Base-by-base conservation (phyloP, 75 land plant species). In the Chamaecyparis obtusa region DNA sequence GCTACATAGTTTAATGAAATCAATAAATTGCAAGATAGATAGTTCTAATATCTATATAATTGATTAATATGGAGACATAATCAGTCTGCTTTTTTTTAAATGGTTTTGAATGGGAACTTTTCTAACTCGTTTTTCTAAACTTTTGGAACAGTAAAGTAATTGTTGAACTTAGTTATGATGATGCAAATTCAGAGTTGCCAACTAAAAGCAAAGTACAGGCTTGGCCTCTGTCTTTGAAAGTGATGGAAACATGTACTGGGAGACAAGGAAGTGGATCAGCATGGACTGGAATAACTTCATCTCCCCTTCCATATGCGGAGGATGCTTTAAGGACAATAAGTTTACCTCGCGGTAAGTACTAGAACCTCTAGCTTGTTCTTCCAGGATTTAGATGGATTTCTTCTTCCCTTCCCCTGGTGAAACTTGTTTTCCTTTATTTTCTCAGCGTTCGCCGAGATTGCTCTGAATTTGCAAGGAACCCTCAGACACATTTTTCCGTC, bases 371-470 rank as follows among this genome's bases (percentile, higher is more conserved):
- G 44, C 35, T 8, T 60, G 6, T 76, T n/a, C 19, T 82, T 37
- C 24, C 60, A 10, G 24, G 24, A 16, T 46, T 74, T 60, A 36
- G 27, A 49, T 75, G 35, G 48, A 10, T 60, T 27, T 49, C 51
- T 49, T 4, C n/a, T 49, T 35, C 44, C 55, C 19, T 69, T 43
- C 2, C 14, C 13, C 60, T 85, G 3, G 35, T 84, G 46, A 85
- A 36, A 32, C 39, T 55, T 3, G 67, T 85, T 86, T 83, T 83
- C 54, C 2, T 32, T 55, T 41, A 60, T 72, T 60, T 74, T 87
- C 51, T 0, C 93, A 94, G 95, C 95, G 27, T 94, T 81, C 92
- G 94, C 95, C 10, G 95, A 94, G 84, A 92, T 93, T 86, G 93
- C 89, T 85, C 56, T 94, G 88, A 91, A 92, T 56, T 55, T 94